Evolutionary conservation across 2,329 filamentous ascomycete species (phyloP), one percentile per base, ranked within the genome.

Genomic region (Dactylellina haptotyla): DNA sequence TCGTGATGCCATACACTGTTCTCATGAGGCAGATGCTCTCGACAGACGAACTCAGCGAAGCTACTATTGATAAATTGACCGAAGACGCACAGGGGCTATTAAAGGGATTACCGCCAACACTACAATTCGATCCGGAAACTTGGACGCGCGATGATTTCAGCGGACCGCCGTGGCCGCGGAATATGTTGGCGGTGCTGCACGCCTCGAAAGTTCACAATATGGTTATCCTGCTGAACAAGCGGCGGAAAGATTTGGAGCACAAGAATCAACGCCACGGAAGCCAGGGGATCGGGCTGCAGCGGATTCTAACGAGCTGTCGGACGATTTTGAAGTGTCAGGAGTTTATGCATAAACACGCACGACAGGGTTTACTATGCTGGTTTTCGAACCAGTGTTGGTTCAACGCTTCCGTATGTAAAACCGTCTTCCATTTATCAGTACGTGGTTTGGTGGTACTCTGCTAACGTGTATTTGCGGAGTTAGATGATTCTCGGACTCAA

Each of bases 371-470:
- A 9, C 12, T 72, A 10, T 72, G 67, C 46, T 72, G 67, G 67
- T 72, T 72, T 32, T 72, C 67, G 46, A 72, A 72, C 37, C 67
- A 72, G 39, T 72, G 67, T 26, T 72, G 67, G 67, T 72, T 72
- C 32, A 72, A 72, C 26, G 67, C 67, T 20, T 72, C 67, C 9
- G 67, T 72, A 61, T n/a, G 67, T 34, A 3, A 34, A 16, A 3
- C 9, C 12, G 9, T 30, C 3, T 25, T 18, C 20, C n/a, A 32
- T 10, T 10, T 14, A 18, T 12, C 14, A 28, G 16, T 25, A n/a
- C 14, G 5, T 20, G 2, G n/a, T 51, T 18, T 30, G 10, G 16
- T 12, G 14, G 26, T 6, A 8, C 23, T 23, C 9, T 51, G 30
- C 41, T 61, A 56, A 54, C 25, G 6, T 14, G 3, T 39, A 10